A percentile compares a stretch with the other conserved stretches of the same genome.
Evolutionary conservation across 2,329 filamentous ascomycete species (phyloP).

Genomic region (Neofusicoccum kwambonambiense): DNA sequence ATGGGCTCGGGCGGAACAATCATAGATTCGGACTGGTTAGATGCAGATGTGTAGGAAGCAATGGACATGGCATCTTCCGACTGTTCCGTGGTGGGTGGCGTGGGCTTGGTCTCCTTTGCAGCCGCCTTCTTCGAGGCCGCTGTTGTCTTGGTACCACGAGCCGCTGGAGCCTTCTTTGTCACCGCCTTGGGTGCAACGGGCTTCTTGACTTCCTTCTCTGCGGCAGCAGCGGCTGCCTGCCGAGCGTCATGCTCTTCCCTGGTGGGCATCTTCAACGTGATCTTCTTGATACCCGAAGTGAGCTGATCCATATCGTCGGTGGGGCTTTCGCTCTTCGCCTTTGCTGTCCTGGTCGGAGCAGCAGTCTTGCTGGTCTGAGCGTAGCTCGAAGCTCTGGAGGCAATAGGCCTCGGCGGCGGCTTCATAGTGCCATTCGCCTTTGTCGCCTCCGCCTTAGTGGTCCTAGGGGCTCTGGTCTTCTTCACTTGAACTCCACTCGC

Average conservation of each 20-base stretch:
- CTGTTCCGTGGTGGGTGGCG: neutral
- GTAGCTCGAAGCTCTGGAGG: conserved; percentile 6
- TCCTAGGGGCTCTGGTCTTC: conserved; percentile 56
- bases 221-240: conserved; percentile 41
- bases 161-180: conserved; percentile 23
- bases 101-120: neutral
- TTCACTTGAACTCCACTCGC: conserved; percentile 51
- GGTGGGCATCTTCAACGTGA: conserved; percentile 59
- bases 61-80: conserved; percentile 7
- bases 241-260: conserved; percentile 57
- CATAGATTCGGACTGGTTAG: neutral
- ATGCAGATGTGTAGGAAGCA: neutral
- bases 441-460: neutral
- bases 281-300: conserved; percentile 54
- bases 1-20: neutral
- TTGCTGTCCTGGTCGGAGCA: neutral
- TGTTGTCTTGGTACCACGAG: conserved; percentile 21
- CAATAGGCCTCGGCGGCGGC: conserved; percentile 1
- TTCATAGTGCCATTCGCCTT: neutral
- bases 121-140: conserved; percentile 22
- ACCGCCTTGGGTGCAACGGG: conserved; percentile 34
- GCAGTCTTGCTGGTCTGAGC: neutral
- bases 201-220: conserved; percentile 36
- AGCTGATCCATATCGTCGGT: conserved; percentile 50
- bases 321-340: conserved; percentile 22